Conservation (phyloP, 2,329 filamentous ascomycete species). For the Orbilia brochopaga region DNA sequence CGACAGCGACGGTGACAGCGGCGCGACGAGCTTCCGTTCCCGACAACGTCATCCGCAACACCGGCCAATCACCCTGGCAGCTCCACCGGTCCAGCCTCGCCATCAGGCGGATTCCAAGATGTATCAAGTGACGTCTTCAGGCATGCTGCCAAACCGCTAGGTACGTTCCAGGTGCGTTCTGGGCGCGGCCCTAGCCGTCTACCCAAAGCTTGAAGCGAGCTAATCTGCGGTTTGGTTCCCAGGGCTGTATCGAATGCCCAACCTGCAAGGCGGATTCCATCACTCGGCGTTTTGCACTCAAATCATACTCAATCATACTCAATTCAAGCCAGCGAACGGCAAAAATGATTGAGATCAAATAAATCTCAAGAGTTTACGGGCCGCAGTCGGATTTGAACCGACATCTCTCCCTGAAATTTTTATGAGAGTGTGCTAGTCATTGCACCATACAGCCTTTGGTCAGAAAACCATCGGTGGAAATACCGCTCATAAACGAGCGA, state of each 20-base stretch:
- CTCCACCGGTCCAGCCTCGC: neutral
- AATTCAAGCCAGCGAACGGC: neutral
- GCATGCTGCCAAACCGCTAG: too few species aligned
- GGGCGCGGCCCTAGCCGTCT: too few species aligned
- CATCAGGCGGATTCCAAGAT: too few species aligned
- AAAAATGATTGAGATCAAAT: conserved; percentile 13
- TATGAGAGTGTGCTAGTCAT: conserved; percentile 30
- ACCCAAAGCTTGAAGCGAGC: neutral
- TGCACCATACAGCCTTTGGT: conserved; percentile 41
- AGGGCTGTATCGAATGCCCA: too few species aligned
- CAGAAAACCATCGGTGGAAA: neutral
- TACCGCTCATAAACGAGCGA: too few species aligned
- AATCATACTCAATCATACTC: neutral
- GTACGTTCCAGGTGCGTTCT: too few species aligned
- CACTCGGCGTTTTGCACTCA: too few species aligned
- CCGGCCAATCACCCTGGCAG: conserved; percentile 3
- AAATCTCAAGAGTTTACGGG: conserved; percentile 1
- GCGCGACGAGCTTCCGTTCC: conserved; percentile 36
- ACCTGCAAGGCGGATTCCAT: too few species aligned
- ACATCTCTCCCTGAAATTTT: conserved; percentile 24
- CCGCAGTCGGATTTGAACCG: conserved; percentile 44
- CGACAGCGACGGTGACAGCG: conserved; percentile 20
- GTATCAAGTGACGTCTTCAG: too few species aligned
- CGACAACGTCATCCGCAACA: conserved; percentile 47
- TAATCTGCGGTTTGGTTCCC: too few species aligned